Conservation (phyloP, 148 eudicot genomes). For the Linanthus parryae region DNA sequence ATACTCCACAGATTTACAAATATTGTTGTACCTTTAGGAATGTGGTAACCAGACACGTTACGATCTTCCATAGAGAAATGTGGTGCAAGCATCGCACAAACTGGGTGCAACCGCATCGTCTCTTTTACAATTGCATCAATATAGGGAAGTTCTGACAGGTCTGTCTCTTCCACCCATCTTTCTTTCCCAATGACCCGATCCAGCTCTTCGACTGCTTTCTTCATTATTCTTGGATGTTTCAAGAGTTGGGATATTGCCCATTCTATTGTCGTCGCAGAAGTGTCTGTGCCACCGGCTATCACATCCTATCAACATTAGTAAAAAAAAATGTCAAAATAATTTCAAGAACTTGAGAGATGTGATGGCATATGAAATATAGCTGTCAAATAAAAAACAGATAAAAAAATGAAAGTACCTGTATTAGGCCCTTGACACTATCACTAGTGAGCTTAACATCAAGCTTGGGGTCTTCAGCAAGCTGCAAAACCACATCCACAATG, state of each 20-base stretch:
- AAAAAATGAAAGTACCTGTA: neutral
- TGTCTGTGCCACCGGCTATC: constrained; percentile 8
- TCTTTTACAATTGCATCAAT: constrained; percentile 8
- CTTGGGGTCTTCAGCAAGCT: neutral
- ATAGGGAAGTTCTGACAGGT: constrained; percentile 4
- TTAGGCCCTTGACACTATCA: neutral
- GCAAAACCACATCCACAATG: constrained; percentile 9
- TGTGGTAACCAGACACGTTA: neutral
- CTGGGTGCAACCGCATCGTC: constrained; percentile 6
- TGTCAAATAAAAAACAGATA: no score
- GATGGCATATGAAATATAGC: no score
- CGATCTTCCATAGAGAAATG: constrained; percentile 2
- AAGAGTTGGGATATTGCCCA: constrained; percentile 11
- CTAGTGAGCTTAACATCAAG: constrained; percentile 2
- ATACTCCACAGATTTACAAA: constrained; percentile 5
- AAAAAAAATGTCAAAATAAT: no score
- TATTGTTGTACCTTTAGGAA: neutral
- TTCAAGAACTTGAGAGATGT: no score
- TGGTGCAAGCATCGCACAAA: neutral
- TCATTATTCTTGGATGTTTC: neutral
- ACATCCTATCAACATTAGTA: neutral
- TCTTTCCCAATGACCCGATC: constrained; percentile 3
- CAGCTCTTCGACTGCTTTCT: constrained; percentile 1
- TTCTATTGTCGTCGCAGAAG: constrained; percentile 4
- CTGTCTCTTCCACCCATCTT: constrained; percentile 11